Base-by-base conservation (phyloP, 352 stramenopile species). In the Pythium apleroticum region DNA sequence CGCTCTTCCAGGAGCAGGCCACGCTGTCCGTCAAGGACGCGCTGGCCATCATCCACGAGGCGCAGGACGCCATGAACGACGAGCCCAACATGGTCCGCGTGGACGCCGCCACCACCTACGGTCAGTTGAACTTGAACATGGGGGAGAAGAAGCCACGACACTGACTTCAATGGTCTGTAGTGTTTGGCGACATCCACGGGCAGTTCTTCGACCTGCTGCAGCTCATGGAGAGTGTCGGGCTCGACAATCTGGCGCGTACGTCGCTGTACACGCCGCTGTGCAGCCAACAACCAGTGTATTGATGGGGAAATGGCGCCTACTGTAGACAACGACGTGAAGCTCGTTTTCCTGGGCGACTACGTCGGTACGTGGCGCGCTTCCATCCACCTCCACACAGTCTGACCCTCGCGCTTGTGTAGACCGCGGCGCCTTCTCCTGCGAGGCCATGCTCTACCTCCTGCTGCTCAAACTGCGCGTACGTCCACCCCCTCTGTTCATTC, bases 291-390 rank as follows among this genome's bases (percentile, higher is more conserved):
- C n/a, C n/a, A n/a, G n/a, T n/a, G n/a, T n/a, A n/a, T n/a, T n/a
- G n/a, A n/a, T n/a, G 9, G 39, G 17, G 17, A 52, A 31, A 12
- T 19, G n/a, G n/a, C 6, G 57, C 14, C 2, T 35, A n/a, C n/a
- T n/a, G n/a, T n/a, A 84, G 72, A 84, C 4, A 59, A 65, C 25
- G 77, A 91, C 53, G 50, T 80, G 17, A 82, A 83, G 30, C 39
- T 95, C 30, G 55, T 95, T 12, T 93, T 95, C 48, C 52, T 95
- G 1, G 83, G 84, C 11, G 86, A 93, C 60, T 95, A 93, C 37
- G 83, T 95, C 19, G 78, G 78, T 87, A 59, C 20, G 77, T 62
- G 8, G 11, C 28, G 30, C 30, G n/a, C n/a, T n/a, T n/a, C n/a
- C n/a, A n/a, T n/a, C n/a, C n/a, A n/a, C n/a, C n/a, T n/a, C n/a